Evolutionary conservation across 1,139 yeast genomes (phyloP).

Genomic region (Pichia sp.): DNA sequence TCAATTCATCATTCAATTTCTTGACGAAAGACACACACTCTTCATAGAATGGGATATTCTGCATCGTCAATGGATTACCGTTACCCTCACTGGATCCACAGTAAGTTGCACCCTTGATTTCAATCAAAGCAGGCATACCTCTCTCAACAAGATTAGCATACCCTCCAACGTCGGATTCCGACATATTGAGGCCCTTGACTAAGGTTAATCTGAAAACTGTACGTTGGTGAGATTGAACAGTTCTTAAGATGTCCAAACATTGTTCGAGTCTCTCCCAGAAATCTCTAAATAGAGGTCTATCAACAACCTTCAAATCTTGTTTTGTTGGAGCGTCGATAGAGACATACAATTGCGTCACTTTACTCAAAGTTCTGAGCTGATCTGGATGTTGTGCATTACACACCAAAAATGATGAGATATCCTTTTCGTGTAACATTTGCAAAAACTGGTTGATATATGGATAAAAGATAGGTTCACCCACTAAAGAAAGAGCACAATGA

Average conservation of each 20-base stretch:
- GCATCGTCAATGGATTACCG: constrained; percentile 90
- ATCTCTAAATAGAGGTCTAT: constrained; percentile 82
- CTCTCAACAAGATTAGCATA: constrained; percentile 83
- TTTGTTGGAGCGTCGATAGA: constrained; percentile 91
- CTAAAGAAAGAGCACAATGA: constrained; percentile 88
- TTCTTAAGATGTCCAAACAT: constrained; percentile 73
- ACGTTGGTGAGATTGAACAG: constrained; percentile 70
- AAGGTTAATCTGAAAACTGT: constrained; percentile 87
- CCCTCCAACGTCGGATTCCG: constrained; percentile 53
- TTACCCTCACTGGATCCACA: constrained; percentile 79
- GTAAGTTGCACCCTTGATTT: constrained; percentile 90
- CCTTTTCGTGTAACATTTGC: constrained; percentile 66
- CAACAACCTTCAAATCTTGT: constrained; percentile 71
- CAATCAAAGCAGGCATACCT: constrained; percentile 83
- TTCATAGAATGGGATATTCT: constrained; percentile 89
- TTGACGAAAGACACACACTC: constrained; percentile 77
- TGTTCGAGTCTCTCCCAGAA: constrained; percentile 85
- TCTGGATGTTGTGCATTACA: constrained; percentile 97
- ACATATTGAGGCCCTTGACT: constrained; percentile 89
- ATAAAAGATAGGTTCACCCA: constrained; percentile 91
- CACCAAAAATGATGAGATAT: constrained; percentile 79
- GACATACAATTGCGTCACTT: constrained; percentile 86
- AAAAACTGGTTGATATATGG: constrained; percentile 86
- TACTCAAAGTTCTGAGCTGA: constrained; percentile 56
- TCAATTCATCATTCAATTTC: constrained; percentile 51